Evolutionary conservation across 768 basidiomycete genomes (phyloP).

Genomic region (Candolleomyces eurysporus): DNA sequence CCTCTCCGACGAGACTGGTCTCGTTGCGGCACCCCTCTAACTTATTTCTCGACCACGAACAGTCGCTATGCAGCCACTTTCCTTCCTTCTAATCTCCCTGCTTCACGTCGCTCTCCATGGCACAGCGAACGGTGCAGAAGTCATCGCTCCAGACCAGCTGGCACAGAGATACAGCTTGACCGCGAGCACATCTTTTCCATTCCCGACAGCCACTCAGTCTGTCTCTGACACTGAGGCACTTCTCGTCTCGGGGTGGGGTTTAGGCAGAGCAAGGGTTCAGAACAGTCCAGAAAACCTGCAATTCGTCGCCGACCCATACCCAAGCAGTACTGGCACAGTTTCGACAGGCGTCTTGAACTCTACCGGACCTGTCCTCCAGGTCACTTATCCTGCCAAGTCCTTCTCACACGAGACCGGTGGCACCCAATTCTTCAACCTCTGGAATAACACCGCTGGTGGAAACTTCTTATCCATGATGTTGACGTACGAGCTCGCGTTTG

Average conservation of each 20-base stretch:
- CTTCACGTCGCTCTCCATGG: constrained; percentile 9
- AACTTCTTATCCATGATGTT: constrained; percentile 67
- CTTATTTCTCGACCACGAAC: not conserved
- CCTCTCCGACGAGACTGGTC: constrained; percentile 8
- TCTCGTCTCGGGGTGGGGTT: constrained; percentile 56
- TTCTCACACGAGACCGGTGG: constrained; percentile 63
- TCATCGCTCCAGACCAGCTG: constrained; percentile 31
- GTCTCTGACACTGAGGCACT: constrained; percentile 47
- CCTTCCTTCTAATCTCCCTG: constrained; percentile 11
- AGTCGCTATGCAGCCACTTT: not conserved
- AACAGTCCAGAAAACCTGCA: constrained; percentile 52
- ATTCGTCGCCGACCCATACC: constrained; percentile 70
- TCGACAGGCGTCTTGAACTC: constrained; percentile 12
- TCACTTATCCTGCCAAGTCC: constrained; percentile 61
- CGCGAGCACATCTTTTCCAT: constrained; percentile 61
- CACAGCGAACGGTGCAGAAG: constrained; percentile 23
- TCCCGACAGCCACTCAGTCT: constrained; percentile 60
- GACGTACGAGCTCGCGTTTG: constrained; percentile 75
- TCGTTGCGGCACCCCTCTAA: not conserved
- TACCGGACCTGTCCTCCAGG: constrained; percentile 50
- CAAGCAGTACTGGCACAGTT: constrained; percentile 37
- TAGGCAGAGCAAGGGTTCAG: constrained; percentile 60
- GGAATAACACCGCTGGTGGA: constrained; percentile 59
- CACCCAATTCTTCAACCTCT: constrained; percentile 63
- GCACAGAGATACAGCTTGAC: constrained; percentile 54